Percentiles rank a stretch among this genome's conserved stretches.
These are phyloP conservation scores for Dalbergia cochinchinensis DNA, from an alignment of 306 rosid species.

Conservation along the genomic window DNA sequence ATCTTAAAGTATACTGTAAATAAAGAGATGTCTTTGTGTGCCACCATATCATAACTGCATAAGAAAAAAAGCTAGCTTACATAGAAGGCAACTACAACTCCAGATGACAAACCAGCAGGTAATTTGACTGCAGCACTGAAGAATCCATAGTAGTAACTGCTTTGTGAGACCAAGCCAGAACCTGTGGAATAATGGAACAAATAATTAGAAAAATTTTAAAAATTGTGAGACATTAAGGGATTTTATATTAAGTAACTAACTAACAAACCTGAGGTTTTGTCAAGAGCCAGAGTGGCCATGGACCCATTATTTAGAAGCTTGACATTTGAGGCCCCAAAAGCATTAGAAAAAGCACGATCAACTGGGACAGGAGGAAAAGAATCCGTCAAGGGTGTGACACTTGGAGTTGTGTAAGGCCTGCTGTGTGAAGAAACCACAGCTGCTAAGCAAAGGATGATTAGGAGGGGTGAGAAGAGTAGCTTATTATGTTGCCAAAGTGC, in stretches of 20 bases:
- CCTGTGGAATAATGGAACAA: conserved; percentile 51
- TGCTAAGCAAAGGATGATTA: conserved; percentile 51
- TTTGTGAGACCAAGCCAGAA: conserved; percentile 75
- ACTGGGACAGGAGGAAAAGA: conserved; percentile 68
- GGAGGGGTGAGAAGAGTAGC: conserved; percentile 43
- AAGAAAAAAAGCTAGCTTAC: conserved; percentile 59
- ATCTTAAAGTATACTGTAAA: conserved; percentile 11
- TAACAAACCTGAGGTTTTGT: conserved; percentile 81
- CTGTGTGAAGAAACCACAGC: conserved; percentile 58
- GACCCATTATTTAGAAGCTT: conserved; percentile 74
- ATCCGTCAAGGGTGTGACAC: conserved; percentile 72
- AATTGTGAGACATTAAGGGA: neutral
- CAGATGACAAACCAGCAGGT: conserved; percentile 86
- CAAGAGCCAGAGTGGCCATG: conserved; percentile 77
- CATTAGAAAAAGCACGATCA: conserved; percentile 58
- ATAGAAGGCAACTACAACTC: conserved; percentile 95
- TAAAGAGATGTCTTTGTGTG: conserved; percentile 13
- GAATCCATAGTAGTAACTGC: conserved; percentile 79
- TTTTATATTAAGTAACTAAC: neutral
- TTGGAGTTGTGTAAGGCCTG: conserved; percentile 65
- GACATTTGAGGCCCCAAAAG: conserved; percentile 75
- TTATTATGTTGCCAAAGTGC: conserved; percentile 55
- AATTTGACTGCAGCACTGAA: conserved; percentile 96
- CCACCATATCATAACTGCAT: neutral
- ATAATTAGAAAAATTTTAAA: neutral